Conservation (phyloP, 495 filamentous ascomycete genomes). For the Annulohypoxylon moriforme region DNA sequence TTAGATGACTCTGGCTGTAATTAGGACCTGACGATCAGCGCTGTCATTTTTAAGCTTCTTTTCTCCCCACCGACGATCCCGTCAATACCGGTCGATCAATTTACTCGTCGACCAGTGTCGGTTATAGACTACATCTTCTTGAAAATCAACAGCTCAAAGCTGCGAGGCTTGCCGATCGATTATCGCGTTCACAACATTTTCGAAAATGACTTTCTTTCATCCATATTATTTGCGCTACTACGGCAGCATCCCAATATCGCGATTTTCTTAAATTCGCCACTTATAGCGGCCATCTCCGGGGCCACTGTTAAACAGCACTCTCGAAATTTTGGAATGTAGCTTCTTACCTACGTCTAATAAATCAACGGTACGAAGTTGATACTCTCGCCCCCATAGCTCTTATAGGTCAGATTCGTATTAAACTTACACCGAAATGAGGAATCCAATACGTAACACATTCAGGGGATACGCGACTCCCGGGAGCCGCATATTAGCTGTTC, state of each 20-base stretch:
- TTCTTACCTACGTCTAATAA: conserved; percentile 5
- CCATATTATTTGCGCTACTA: conserved; percentile 26
- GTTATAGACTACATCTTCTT: not conserved
- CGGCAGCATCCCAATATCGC: not conserved
- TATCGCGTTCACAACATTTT: not conserved
- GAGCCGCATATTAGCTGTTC: conserved; percentile 36
- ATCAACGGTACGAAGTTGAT: conserved; percentile 3
- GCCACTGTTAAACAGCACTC: not conserved
- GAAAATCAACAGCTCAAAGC: not conserved
- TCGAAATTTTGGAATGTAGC: not conserved
- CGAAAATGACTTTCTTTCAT: conserved; percentile 14
- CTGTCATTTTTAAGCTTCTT: conserved; percentile 38
- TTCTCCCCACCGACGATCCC: conserved; percentile 20
- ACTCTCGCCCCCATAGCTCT: conserved; percentile 6
- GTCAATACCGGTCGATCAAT: conserved; percentile 15
- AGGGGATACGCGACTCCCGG: conserved; percentile 7
- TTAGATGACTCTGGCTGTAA: not conserved
- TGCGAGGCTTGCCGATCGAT: not conserved
- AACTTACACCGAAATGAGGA: not conserved
- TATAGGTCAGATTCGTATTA: not conserved
- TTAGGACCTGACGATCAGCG: conserved; percentile 35
- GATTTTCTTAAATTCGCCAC: conserved; percentile 31
- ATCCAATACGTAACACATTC: conserved; percentile 28
- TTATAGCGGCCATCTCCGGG: conserved; percentile 26
- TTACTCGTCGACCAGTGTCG: not conserved